phyloP scores from a whole-genome alignment of 2,329 filamentous ascomycete genomes.

The Pseudopithomyces maydicus region DNA sequence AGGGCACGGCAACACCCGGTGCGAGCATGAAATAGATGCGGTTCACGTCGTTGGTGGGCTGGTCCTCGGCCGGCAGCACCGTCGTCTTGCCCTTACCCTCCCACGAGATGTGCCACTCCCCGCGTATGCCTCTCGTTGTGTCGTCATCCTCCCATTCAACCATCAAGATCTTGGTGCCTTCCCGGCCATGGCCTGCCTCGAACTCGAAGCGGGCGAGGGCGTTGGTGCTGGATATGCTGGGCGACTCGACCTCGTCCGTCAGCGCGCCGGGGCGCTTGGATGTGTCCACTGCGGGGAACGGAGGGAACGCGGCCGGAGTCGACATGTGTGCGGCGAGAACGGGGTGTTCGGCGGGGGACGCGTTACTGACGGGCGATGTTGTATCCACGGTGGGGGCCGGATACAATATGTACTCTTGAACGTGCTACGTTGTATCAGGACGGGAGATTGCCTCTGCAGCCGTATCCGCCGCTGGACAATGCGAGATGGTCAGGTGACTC shows the following conservation, averaged over 20 bases:
- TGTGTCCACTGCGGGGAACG: conserved; percentile 51
- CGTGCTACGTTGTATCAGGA: conserved; percentile 35
- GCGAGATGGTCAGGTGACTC: conserved; percentile 26
- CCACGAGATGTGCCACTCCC: conserved; percentile 81
- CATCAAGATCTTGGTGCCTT: conserved; percentile 91
- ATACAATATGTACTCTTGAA: conserved; percentile 22
- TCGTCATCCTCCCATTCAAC: conserved; percentile 81
- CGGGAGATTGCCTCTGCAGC: conserved; percentile 37
- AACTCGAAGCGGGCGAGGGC: conserved; percentile 89
- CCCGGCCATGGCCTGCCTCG: conserved; percentile 74
- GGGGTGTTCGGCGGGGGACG: conserved; percentile 24
- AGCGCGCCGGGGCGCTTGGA: conserved; percentile 31
- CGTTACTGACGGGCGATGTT: conserved; percentile 35
- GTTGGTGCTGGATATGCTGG: conserved; percentile 55
- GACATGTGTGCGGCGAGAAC: conserved; percentile 38
- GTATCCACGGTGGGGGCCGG: conserved; percentile 39
- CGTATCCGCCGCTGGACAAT: conserved; percentile 31
- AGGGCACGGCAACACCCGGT: conserved; percentile 72
- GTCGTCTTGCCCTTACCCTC: conserved; percentile 77
- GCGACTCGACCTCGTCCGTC: conserved; percentile 50
- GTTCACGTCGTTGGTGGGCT: conserved; percentile 55
- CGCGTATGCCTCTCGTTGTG: conserved; percentile 51
- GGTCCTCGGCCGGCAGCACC: conserved; percentile 69
- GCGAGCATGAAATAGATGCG: conserved; percentile 83
- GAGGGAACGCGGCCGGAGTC: conserved; percentile 38